Evolutionary conservation across 164 flowering plant genomes (phyloP), one percentile per base, ranked within the genome.

Genomic region (Amborella trichopoda): DNA sequence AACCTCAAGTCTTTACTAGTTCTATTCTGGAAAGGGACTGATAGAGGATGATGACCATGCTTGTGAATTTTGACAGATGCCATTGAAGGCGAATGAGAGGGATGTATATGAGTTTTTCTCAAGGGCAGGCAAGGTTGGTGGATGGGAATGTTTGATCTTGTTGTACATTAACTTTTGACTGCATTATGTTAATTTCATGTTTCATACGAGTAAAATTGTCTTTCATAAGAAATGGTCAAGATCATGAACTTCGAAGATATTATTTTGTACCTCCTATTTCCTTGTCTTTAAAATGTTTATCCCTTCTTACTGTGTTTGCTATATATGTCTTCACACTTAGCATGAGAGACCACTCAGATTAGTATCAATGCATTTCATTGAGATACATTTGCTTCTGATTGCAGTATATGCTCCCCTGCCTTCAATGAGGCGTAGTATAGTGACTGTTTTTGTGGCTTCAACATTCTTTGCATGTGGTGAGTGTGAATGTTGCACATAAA

Each of bases 91-190:
- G 4, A 74, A 66, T 38, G 96, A 90, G 62, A 68, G 83, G 54
- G 96, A 90, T 62, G 94, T 86, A 21, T 90, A 77, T 48, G 96
- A 90, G 30, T 90, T 83, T 59, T 90, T 90, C 70, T 81, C 96
- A 21, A 78, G 75, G 66, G 98, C 87, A 1, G 98, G 98, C 52
- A 90, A 86, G 98, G 98, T 90, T 48, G 49, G 88, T 57, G 13
- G 26, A 41, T 26, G 38, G 37, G 30, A 18, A 23, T 3, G n/a
- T n/a, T n/a, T n/a, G n/a, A n/a, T n/a, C n/a, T n/a, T n/a, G n/a
- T n/a, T n/a, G n/a, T n/a, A n/a, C n/a, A n/a, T n/a, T n/a, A n/a
- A n/a, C n/a, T 52, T 34, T 47, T 40, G 28, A 30, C 20, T 59
- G 52, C 52, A 26, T 52, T 16, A 16, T 52, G 28, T 23, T 28